Evolutionary conservation across 805 yeast genomes (phyloP).

Genomic region (Myxozyma melibiosi): DNA sequence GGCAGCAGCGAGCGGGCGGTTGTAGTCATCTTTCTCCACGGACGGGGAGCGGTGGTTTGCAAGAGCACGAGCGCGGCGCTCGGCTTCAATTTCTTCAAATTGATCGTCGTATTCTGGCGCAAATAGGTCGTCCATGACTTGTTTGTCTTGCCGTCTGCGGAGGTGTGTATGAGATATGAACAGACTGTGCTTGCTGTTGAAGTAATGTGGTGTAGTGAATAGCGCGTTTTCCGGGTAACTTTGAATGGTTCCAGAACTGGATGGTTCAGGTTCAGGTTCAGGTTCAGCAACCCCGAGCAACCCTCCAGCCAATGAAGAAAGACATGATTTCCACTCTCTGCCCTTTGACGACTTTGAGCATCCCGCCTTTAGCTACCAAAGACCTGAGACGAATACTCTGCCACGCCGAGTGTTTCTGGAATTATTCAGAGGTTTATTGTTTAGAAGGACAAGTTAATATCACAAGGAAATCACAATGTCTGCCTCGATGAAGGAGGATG

Average conservation of each 20-base stretch:
- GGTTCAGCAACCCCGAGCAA: too few relatives aligned
- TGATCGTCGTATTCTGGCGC: constrained; percentile 10
- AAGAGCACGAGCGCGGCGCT: background rate
- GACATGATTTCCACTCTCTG: too few relatives aligned
- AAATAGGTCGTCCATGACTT: constrained; percentile 14
- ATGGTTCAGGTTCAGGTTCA: too few relatives aligned
- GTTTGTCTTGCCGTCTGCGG: background rate
- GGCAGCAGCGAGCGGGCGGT: background rate
- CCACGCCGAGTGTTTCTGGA: too few relatives aligned
- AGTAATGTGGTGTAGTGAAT: too few relatives aligned
- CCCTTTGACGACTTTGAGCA: too few relatives aligned
- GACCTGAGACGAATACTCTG: too few relatives aligned
- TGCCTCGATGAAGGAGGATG: constrained; percentile 4
- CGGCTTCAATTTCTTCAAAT: background rate
- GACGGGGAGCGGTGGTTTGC: background rate
- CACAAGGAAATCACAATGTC: background rate
- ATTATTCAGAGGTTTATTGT: too few relatives aligned
- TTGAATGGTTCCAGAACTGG: too few relatives aligned
- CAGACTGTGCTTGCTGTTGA: too few relatives aligned
- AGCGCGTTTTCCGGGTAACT: constrained; percentile 10
- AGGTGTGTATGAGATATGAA: too few relatives aligned
- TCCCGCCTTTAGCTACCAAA: too few relatives aligned
- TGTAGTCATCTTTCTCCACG: background rate
- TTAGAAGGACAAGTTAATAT: background rate
- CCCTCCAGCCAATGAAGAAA: background rate